These are phyloP conservation scores for Cardamine chenopodiifolia DNA, from an alignment of 345 rosid species.

Conservation along the genomic window DNA sequence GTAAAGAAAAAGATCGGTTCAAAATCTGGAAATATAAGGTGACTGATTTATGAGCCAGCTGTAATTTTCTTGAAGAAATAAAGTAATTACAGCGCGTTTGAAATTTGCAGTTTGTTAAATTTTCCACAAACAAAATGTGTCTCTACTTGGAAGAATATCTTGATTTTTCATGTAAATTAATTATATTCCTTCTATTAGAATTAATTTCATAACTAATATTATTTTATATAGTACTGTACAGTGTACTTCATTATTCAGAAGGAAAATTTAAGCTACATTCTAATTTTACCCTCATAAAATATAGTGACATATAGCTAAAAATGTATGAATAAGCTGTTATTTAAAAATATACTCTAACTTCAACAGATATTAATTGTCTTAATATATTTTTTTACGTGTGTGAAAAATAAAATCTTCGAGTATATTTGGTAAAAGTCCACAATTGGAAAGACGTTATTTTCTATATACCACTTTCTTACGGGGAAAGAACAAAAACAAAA, in stretches of 20 bases:
- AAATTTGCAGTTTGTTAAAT: not conserved
- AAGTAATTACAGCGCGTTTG: constrained; percentile 28
- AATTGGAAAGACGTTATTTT: not conserved
- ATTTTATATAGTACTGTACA: not conserved
- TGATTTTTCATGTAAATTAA: not conserved
- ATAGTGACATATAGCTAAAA: not conserved
- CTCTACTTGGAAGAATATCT: constrained; percentile 6
- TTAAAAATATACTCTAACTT: not conserved
- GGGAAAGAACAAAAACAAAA: not conserved
- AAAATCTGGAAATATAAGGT: constrained; percentile 16
- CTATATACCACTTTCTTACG: not conserved
- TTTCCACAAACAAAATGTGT: not conserved
- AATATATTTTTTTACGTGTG: too few relatives aligned
- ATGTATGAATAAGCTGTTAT: not conserved
- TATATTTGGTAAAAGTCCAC: constrained; percentile 2
- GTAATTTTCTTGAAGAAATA: not conserved
- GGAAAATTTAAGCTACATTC: not conserved
- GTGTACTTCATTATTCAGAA: not conserved
- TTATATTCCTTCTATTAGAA: not conserved
- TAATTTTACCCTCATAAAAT: not conserved
- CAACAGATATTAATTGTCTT: not conserved
- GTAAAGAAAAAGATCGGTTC: constrained; percentile 17
- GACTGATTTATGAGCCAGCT: constrained; percentile 22
- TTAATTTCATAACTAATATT: not conserved
- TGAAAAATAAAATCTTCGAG: not conserved